Conservation (phyloP, 805 yeast species). For the Schwanniomyces occidentalis region DNA sequence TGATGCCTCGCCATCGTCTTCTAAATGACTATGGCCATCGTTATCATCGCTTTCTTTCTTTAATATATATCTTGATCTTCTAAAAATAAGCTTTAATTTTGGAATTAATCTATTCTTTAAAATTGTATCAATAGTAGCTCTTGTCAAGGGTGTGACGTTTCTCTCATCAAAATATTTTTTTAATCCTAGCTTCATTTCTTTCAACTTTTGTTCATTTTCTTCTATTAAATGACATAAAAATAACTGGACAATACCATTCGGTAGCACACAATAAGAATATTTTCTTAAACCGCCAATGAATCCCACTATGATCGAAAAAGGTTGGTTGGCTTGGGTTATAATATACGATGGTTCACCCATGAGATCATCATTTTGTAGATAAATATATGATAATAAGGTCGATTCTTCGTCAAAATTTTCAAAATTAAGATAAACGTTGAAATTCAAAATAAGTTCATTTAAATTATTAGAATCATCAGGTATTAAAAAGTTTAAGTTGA, state of each 20-base stretch:
- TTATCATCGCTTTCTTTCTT: slow-evolving; percentile 20
- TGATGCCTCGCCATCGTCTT: slow-evolving; percentile 8
- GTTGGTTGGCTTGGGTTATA: slow-evolving; percentile 25
- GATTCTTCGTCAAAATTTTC: slow-evolving; percentile 17
- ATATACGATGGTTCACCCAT: slow-evolving; percentile 30
- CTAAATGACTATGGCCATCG: slow-evolving; percentile 1
- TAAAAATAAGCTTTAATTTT: slow-evolving; percentile 25
- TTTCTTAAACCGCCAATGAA: slow-evolving; percentile 43
- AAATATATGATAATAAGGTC: slow-evolving; percentile 21
- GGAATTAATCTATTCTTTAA: slow-evolving; percentile 29
- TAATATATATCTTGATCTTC: slow-evolving; percentile 32
- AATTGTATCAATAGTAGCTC: slow-evolving; percentile 29
- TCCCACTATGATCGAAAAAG: slow-evolving; percentile 32
- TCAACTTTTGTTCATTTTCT: slow-evolving; percentile 7
- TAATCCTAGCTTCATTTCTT: slow-evolving; percentile 11
- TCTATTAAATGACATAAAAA: slow-evolving; percentile 13
- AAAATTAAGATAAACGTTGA: slow-evolving; percentile 34
- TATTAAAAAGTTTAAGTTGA: slow-evolving; percentile 29
- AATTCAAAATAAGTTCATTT: slow-evolving; percentile 33
- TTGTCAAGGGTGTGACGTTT: slow-evolving; percentile 22
- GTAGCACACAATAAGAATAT: slow-evolving; percentile 37
- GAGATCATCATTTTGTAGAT: slow-evolving; percentile 18
- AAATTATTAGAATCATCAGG: slow-evolving; percentile 34
- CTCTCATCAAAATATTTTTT: slow-evolving; percentile 17
- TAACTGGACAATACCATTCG: slow-evolving; percentile 26